Evolutionary conservation across 2,329 filamentous ascomycete genomes (phyloP), one percentile per base, ranked within the genome.

Genomic region (Trichoderma polysporum): DNA sequence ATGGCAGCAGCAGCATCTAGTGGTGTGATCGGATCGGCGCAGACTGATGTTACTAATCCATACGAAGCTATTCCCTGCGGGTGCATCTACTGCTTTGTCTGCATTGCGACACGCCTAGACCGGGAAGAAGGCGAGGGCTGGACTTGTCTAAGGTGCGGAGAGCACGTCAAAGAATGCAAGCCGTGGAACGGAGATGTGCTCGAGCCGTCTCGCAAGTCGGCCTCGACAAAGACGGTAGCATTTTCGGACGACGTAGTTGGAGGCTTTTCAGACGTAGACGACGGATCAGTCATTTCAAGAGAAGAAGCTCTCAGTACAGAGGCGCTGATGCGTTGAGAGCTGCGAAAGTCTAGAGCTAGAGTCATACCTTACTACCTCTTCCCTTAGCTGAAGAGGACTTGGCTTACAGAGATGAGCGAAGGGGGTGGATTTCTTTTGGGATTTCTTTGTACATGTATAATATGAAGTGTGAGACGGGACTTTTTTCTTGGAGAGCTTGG

Each of bases 21-120:
- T 68, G 93, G 94, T 15, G 90, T 97, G 12, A 85, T 96, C 49
- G 94, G 94, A 19, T 96, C 91, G 19, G 91, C 92, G 7, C 91
- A 93, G 70, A 97, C 94, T 0, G 95, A 98, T 74, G 90, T 98
- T 69, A 97, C 94, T 4, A 99, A 98, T 76, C 94, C 95, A 0
- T 99, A 99, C 76, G 93, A 97, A 79, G 88, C 93, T 0, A 87
- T 94, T 2, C 90, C 93, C 0, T 99, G 95, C 74, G 91, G 91
- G 0, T 97, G 94, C 77, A 85, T 97, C 68, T 99, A 98, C 80
- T 99, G 95, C 79, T 99, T 96, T 76, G 92, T 97, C 19, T 99
- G 95, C 75, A 80, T 98, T n/a, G 93, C 94, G 3, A 92, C 93
- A 67, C 88, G 92, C 68, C 85, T 99, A 50, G 94, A 97, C 78